Evolutionary conservation across 257 asterid species (phyloP), one percentile per base, ranked within the genome.

Genomic region (Solanum habrochaites): DNA sequence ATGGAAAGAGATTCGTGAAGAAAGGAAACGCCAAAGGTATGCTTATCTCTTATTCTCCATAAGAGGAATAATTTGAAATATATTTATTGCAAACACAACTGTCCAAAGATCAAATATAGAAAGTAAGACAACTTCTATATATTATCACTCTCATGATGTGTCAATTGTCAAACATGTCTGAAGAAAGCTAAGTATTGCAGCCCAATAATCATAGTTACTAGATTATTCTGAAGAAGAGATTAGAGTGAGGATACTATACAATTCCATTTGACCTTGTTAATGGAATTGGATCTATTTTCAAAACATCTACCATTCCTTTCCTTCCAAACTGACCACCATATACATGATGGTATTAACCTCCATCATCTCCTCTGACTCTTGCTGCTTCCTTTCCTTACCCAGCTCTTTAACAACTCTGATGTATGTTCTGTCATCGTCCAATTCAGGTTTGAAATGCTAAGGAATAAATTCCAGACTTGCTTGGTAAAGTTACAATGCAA

Each of bases 21-120:
- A 89, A 83, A 95, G 98, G 90, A 97, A 97, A 88, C 94, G 99
- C n/a, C 96, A 91, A 86, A 93, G 98, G 99, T 97, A 91, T 77
- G 40, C 49, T 80, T 47, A 29, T 80, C 69, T 80, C 62, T 1
- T 6, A 52, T 52, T 52, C 23, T 52, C 67, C 49, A 47, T 47
- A 80, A 47, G 43, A 80, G 43, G 29, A 80, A 29, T 27, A 80
- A 49, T 47, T 47, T 80, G 14, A 67, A 47, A 47, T 27, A 80
- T 47, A 80, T 80, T 47, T 80, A 47, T 47, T 47, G 20, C 85
- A 47, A 80, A 27, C 37, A 47, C 40, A 47, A 35, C 21, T 29
- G 29, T 45, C 49, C 3, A 29, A 80, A 80, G 66, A 47, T 80
- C 29, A 80, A 47, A 21, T 18, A 18, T 80, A 27, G 42, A 20